phyloP scores from a whole-genome alignment of 495 filamentous ascomycete species.

The Aspergillus haitiensis region DNA sequence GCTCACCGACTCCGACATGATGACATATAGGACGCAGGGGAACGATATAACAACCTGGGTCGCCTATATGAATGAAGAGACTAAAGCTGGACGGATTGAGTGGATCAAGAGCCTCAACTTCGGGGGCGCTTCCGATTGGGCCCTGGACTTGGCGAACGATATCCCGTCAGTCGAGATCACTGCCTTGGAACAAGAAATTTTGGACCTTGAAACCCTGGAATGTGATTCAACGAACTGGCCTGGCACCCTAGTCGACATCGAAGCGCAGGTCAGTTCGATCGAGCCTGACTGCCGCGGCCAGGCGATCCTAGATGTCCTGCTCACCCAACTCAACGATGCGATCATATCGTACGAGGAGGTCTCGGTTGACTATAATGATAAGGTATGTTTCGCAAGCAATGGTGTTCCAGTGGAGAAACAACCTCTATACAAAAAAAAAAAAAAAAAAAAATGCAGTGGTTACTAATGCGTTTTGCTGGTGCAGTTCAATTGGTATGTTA shows the following conservation, averaged over 20 bases:
- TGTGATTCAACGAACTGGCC: background rate
- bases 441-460: too few species aligned
- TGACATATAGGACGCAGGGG: background rate
- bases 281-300: background rate
- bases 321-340: background rate
- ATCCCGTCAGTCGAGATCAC: too few species aligned
- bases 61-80: slow-evolving; percentile 36
- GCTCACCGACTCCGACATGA: background rate
- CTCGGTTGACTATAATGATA: background rate
- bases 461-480: too few species aligned
- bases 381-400: background rate
- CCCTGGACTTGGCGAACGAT: slow-evolving; percentile 28
- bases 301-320: background rate
- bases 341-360: background rate
- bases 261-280: background rate
- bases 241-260: background rate
- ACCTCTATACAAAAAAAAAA: too few species aligned
- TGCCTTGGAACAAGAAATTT: background rate
- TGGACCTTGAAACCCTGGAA: background rate
- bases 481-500: background rate
- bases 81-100: slow-evolving; percentile 21
- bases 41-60: slow-evolving; percentile 24
- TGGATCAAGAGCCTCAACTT: slow-evolving; percentile 26
- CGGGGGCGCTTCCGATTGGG: slow-evolving; percentile 40
- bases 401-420: too few species aligned